Conservation (phyloP, 495 filamentous ascomycete genomes). For the Lindgomyces ingoldianus region DNA sequence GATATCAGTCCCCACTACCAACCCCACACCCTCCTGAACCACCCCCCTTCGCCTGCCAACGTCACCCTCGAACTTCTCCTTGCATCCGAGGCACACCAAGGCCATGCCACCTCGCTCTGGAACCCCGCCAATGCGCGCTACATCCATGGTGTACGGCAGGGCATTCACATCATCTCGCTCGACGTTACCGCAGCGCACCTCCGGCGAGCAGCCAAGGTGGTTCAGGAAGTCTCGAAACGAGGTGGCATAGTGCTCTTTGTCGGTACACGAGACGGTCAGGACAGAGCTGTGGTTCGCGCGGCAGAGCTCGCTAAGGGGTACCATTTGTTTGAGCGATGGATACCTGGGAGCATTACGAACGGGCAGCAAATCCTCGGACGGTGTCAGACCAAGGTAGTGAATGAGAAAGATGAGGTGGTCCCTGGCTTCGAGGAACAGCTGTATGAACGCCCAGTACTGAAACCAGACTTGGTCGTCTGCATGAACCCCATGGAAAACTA, state of each 20-base stretch:
- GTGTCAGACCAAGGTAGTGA: slow-evolving; percentile 67
- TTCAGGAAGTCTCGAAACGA: slow-evolving; percentile 78
- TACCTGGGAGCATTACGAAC: slow-evolving; percentile 89
- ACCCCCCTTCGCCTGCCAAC: slow-evolving; percentile 75
- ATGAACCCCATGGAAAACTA: slow-evolving; percentile 93
- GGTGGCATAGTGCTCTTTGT: slow-evolving; percentile 90
- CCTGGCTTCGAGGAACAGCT: slow-evolving; percentile 63
- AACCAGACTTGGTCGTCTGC: slow-evolving; percentile 90
- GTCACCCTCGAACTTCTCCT: slow-evolving; percentile 90
- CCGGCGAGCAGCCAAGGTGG: slow-evolving; percentile 83
- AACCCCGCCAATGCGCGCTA: slow-evolving; percentile 93
- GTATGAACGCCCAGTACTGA: slow-evolving; percentile 61
- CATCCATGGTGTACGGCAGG: slow-evolving; percentile 87
- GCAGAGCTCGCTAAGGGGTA: slow-evolving; percentile 76
- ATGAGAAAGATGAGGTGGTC: slow-evolving; percentile 68
- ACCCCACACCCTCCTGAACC: slow-evolving; percentile 63
- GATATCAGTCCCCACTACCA: slow-evolving; percentile 60
- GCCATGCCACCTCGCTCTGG: slow-evolving; percentile 90
- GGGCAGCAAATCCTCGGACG: slow-evolving; percentile 77
- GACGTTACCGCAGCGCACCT: slow-evolving; percentile 85
- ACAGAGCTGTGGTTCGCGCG: slow-evolving; percentile 73
- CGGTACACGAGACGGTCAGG: slow-evolving; percentile 79
- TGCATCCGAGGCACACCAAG: slow-evolving; percentile 86
- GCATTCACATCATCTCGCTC: slow-evolving; percentile 90
- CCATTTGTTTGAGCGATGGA: slow-evolving; percentile 94